phyloP scores from a whole-genome alignment of 257 asterid species.

The Handroanthus guayacan region DNA sequence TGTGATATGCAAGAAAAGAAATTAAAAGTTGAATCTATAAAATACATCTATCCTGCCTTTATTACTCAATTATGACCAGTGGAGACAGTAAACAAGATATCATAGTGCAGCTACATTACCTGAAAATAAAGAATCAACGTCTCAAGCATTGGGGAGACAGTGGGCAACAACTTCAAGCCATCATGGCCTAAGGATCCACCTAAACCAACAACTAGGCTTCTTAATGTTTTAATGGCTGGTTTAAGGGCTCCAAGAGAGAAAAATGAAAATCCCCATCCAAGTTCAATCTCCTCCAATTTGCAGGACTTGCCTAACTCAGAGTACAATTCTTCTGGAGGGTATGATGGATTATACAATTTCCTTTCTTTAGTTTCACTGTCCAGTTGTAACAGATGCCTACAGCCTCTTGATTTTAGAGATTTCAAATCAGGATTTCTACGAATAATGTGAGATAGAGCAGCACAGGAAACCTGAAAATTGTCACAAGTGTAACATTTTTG shows the following conservation, averaged over 20 bases:
- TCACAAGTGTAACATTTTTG: slow-evolving; percentile 31
- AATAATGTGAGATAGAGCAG: slow-evolving; percentile 64
- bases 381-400: slow-evolving; percentile 55
- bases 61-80: slow-evolving; percentile 27
- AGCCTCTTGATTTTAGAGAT: slow-evolving; percentile 72
- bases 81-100: slow-evolving; percentile 23
- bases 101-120: slow-evolving; percentile 49
- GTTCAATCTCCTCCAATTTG: slow-evolving; percentile 70
- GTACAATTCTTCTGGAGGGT: slow-evolving; percentile 50
- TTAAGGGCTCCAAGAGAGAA: slow-evolving; percentile 60
- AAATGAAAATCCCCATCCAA: slow-evolving; percentile 94
- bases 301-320: slow-evolving; percentile 61
- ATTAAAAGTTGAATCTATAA: slow-evolving; percentile 9
- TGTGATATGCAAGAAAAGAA: neutral
- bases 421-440: slow-evolving; percentile 62
- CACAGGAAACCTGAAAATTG: slow-evolving; percentile 65
- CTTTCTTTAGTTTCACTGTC: slow-evolving; percentile 45
- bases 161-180: slow-evolving; percentile 70
- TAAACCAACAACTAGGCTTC: slow-evolving; percentile 69
- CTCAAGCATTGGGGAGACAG: slow-evolving; percentile 76
- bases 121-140: slow-evolving; percentile 77
- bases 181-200: slow-evolving; percentile 84
- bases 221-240: slow-evolving; percentile 67
- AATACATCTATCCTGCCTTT: slow-evolving; percentile 3
- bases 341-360: slow-evolving; percentile 35